phyloP scores from a whole-genome alignment of 1,139 yeast species.

The Protomyces arabidopsidicola region DNA sequence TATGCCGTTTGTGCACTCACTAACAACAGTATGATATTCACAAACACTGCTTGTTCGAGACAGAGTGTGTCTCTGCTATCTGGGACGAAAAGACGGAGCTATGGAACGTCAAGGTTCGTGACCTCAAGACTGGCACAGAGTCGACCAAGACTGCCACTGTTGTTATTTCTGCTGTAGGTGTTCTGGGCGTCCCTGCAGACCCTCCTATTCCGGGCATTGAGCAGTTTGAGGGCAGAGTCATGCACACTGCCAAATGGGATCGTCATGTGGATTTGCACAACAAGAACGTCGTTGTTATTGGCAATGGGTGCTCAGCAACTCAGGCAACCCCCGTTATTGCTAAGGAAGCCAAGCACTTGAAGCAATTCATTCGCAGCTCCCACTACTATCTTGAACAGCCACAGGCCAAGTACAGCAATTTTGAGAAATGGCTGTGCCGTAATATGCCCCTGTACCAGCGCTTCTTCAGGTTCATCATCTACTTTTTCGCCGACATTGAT shows the following conservation, averaged over 20 bases:
- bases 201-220: constrained; percentile 35
- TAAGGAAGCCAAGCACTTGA: background rate
- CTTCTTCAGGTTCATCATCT: constrained; percentile 2
- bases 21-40: constrained; percentile 1
- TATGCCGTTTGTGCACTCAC: constrained; percentile 28
- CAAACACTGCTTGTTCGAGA: background rate
- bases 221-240: constrained; percentile 34
- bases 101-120: constrained; percentile 34
- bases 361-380: constrained; percentile 5
- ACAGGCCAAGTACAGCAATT: background rate
- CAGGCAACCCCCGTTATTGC: constrained; percentile 34
- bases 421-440: background rate
- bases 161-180: constrained; percentile 34
- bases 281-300: constrained; percentile 36
- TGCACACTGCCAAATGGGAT: constrained; percentile 37
- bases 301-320: constrained; percentile 37
- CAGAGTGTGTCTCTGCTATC: constrained; percentile 25
- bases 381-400: constrained; percentile 4
- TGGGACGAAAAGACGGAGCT: constrained; percentile 33
- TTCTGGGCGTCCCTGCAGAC: constrained; percentile 33
- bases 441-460: background rate
- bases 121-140: constrained; percentile 29
- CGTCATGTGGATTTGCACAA: constrained; percentile 32
- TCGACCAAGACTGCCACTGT: constrained; percentile 16
- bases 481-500: background rate